Base-by-base conservation (phyloP, 1,139 yeast species). In the Lodderomyces margitis region DNA sequence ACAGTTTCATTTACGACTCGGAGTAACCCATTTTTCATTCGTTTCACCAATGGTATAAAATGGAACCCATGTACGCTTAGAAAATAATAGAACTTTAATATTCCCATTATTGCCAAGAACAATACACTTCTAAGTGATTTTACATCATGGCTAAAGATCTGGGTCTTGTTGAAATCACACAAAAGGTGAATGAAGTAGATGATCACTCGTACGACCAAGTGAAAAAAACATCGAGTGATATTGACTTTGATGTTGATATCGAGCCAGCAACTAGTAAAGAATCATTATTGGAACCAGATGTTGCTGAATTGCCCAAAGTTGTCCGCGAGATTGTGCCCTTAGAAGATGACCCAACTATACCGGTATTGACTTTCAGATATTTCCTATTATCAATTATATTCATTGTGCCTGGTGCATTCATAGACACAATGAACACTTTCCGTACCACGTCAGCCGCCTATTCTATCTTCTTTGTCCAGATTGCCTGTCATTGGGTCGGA, bases 391-490 rank as follows among this genome's bases (percentile, higher is more conserved):
- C 75, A 9, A 48, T 66, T 1, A 39, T 73, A 0, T 70, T 73
- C 46, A 64, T 73, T 3, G 53, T 66, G 3, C 79, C 79, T 2
- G 79, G 78, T 21, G 78, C 78, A 0, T 69, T 73, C 44, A 59
- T 73, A 20, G 74, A 65, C 46, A 73, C 78, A 5, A 63, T 74
- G 71, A 73, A 72, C 49, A 66, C 75, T 2, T 73, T 60, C 52
- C 56, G 79, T 46, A 72, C 78, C 2, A 73, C 78, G 0, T 62
- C 74, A 24, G 76, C 76, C 8, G 70, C 75, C 2, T 72, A 71
- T 44, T 69, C 75, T 27, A 68, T 72, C 21, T 62, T 72, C 39
- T 70, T 72, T 50, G 78, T 72, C 1, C 78, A 72, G 47, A 64
- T 74, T 41, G 67, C 66, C 3, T 57, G 70, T 3, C 72, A 72